Conservation (phyloP, 306 rosid species). For the Sesbania bispinosa region DNA sequence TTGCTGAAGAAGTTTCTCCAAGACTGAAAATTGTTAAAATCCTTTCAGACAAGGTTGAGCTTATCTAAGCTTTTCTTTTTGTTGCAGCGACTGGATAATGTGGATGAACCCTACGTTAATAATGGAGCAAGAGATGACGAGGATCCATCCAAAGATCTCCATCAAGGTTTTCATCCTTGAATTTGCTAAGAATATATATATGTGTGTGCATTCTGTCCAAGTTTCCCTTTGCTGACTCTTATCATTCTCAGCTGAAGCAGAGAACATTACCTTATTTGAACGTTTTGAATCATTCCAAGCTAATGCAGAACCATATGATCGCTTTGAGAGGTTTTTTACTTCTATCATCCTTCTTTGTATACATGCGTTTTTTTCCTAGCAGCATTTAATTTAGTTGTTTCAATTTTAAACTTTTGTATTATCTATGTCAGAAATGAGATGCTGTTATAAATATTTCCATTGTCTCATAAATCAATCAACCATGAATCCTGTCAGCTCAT, state of each 20-base stretch:
- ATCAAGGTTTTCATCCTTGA: conserved; percentile 60
- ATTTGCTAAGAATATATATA: background rate
- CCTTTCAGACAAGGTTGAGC: background rate
- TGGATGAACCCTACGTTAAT: conserved; percentile 47
- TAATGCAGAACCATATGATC: conserved; percentile 38
- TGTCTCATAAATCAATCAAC: background rate
- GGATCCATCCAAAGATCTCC: conserved; percentile 42
- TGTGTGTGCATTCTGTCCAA: background rate
- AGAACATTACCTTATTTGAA: conserved; percentile 62
- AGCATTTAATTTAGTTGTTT: background rate
- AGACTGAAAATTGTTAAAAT: background rate
- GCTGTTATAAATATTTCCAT: background rate
- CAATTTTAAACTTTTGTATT: background rate
- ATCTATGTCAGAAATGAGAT: background rate
- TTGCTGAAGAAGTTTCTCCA: background rate
- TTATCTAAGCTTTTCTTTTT: conserved; percentile 15
- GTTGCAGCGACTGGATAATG: conserved; percentile 68
- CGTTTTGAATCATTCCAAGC: conserved; percentile 48
- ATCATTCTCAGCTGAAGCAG: conserved; percentile 52
- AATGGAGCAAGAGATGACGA: conserved; percentile 39
- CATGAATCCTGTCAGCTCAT: background rate
- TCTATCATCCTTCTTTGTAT: conserved; percentile 4
- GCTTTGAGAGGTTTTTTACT: conserved; percentile 60
- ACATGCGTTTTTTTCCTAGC: background rate
- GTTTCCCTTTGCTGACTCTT: conserved; percentile 21